A percentile compares a stretch with the other conserved stretches of the same genome.
These are phyloP conservation scores for Plasmodium blacklocki DNA, from an alignment of 169 alveolate species.

Conservation along the genomic window DNA sequence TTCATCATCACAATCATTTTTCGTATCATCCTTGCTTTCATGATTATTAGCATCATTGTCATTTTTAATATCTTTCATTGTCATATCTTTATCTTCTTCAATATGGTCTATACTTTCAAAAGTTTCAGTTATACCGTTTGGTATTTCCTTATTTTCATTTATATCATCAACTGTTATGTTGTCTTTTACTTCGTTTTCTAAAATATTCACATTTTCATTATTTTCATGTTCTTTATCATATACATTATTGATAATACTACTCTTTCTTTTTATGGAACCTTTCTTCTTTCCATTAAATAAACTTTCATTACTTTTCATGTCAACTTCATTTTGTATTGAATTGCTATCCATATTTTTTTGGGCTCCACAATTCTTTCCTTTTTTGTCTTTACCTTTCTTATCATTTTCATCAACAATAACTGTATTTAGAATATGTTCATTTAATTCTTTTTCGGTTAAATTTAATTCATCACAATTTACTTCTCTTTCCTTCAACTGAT, in stretches of 20 bases:
- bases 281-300: conserved; percentile 14
- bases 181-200: background rate
- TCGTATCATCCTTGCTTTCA: background rate
- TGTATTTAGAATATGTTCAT: background rate
- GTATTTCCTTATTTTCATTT: background rate
- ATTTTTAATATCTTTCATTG: background rate
- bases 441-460: conserved; percentile 14
- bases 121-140: background rate
- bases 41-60: background rate
- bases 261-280: conserved; percentile 10
- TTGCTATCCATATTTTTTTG: conserved; percentile 1
- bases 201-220: background rate
- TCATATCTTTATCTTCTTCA: background rate
- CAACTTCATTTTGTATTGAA: background rate
- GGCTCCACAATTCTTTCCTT: conserved; percentile 10
- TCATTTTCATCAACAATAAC: background rate
- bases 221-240: conserved; percentile 6
- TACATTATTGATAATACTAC: background rate
- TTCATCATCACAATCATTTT: background rate
- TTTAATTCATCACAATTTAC: background rate
- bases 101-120: background rate
- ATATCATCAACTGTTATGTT: background rate
- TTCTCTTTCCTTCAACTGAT: background rate
- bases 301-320: background rate
- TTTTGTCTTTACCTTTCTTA: conserved; percentile 20